These are phyloP conservation scores for Fraxinus sp. DNA, from an alignment of 305 asterid genomes.

Conservation along the genomic window DNA sequence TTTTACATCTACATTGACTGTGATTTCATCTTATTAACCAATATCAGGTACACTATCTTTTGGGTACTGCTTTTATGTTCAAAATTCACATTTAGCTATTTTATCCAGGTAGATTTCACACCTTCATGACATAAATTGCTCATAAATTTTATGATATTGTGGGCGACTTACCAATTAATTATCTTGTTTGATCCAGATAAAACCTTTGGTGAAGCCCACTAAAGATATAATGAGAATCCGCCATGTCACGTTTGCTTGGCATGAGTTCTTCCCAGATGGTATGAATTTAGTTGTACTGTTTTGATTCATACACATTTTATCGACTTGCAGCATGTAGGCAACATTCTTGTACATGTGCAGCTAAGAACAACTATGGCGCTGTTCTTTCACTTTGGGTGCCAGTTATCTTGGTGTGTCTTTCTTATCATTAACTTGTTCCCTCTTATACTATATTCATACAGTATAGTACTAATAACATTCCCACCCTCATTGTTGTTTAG, in stretches of 20 bases:
- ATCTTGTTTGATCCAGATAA: slow-evolving; percentile 59
- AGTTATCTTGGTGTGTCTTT: slow-evolving; percentile 64
- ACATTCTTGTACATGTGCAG: slow-evolving; percentile 50
- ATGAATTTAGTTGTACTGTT: slow-evolving; percentile 21
- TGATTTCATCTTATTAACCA: slow-evolving; percentile 19
- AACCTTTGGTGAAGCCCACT: slow-evolving; percentile 86
- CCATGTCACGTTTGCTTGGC: slow-evolving; percentile 85
- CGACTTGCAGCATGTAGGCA: slow-evolving; percentile 23
- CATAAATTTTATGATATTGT: slow-evolving; percentile 12
- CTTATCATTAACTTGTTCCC: slow-evolving; percentile 26
- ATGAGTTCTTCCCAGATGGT: slow-evolving; percentile 94
- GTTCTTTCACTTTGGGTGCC: slow-evolving; percentile 81
- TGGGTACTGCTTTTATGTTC: slow-evolving; percentile 85
- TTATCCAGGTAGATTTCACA: slow-evolving; percentile 66
- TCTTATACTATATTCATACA: slow-evolving; percentile 8
- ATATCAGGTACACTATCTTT: slow-evolving; percentile 81
- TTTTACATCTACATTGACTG: slow-evolving; percentile 27
- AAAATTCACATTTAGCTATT: slow-evolving; percentile 80
- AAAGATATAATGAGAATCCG: slow-evolving; percentile 71
- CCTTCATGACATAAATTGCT: slow-evolving; percentile 20
- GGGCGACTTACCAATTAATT: slow-evolving; percentile 22
- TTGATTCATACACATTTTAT: slow-evolving; percentile 17
- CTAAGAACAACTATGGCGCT: slow-evolving; percentile 68
- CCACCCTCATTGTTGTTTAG: background rate
- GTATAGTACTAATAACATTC: background rate